phyloP scores from a whole-genome alignment of 495 filamentous ascomycete genomes.

The Neurospora discreta region DNA sequence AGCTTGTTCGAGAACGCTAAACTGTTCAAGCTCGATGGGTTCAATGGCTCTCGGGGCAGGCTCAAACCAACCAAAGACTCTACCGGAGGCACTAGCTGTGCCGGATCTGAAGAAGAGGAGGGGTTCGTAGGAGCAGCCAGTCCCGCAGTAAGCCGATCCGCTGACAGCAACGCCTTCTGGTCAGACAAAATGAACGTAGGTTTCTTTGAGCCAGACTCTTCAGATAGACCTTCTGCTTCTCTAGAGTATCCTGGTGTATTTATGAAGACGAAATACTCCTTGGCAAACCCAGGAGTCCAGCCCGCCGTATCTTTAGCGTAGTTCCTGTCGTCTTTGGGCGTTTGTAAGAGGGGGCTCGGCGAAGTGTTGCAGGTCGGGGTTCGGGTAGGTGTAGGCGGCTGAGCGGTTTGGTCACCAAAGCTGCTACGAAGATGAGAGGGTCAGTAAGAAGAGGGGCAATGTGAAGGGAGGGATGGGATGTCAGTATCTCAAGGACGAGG shows the following conservation, averaged over 20 bases:
- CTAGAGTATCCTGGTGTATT: conserved; percentile 43
- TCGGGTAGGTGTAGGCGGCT: conserved; percentile 66
- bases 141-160: conserved; percentile 28
- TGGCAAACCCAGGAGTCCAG: conserved; percentile 46
- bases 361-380: conserved; percentile 58
- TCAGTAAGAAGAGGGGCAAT: background rate
- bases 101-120: conserved; percentile 39
- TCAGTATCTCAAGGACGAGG: background rate
- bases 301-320: conserved; percentile 37
- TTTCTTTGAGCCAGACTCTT: conserved; percentile 25
- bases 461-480: background rate
- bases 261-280: conserved; percentile 45
- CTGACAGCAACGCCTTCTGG: conserved; percentile 31
- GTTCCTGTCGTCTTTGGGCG: conserved; percentile 44
- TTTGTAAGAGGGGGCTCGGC: conserved; percentile 53
- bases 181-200: conserved; percentile 19
- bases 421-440: conserved; percentile 30
- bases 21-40: conserved; percentile 25
- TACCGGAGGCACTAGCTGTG: conserved; percentile 42
- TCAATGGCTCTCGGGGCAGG: conserved; percentile 10
- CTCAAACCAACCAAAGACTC: conserved; percentile 30
- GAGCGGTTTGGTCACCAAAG: conserved; percentile 68
- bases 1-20: conserved; percentile 10
- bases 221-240: conserved; percentile 28
- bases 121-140: conserved; percentile 49